Percentiles rank a stretch among this genome's conserved stretches.
Evolutionary conservation across 345 rosid genomes (phyloP).

Genomic region (Lepidium africanum): DNA sequence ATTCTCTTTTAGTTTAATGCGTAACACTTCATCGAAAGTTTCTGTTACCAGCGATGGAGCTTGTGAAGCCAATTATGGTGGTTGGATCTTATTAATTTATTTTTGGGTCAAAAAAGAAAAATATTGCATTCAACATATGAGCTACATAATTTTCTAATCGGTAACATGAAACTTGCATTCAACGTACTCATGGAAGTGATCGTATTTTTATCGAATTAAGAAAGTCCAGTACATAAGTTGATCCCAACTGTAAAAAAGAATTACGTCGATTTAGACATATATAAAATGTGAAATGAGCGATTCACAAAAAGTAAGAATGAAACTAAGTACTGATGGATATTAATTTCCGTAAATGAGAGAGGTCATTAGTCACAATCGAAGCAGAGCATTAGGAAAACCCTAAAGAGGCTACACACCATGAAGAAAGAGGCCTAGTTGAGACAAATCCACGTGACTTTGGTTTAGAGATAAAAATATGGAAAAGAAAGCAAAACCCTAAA

Average conservation of each 20-base stretch:
- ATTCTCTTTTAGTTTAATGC: no score
- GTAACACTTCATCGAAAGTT: no score
- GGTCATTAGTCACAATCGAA: conserved; percentile 24
- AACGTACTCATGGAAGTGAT: no score
- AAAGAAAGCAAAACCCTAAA: conserved; percentile 13
- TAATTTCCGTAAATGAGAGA: conserved; percentile 7
- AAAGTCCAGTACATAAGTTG: not conserved
- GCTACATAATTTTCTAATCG: no score
- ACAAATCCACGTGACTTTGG: conserved; percentile 30
- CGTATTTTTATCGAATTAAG: not conserved
- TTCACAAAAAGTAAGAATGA: not conserved
- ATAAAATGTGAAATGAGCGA: not conserved
- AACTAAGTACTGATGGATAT: not conserved
- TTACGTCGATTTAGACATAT: not conserved
- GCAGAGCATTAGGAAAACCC: conserved; percentile 6
- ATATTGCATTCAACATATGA: no score
- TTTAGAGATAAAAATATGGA: not conserved
- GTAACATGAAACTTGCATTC: no score
- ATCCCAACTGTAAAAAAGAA: not conserved
- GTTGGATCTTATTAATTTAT: no score
- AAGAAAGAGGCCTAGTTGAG: conserved; percentile 28
- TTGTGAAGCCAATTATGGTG: no score
- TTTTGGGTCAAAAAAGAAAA: no score
- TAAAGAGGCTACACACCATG: conserved; percentile 26
- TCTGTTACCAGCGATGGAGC: no score